Evolutionary conservation across 2,329 filamentous ascomycete species (phyloP).

Genomic region (Colletotrichum sp.): DNA sequence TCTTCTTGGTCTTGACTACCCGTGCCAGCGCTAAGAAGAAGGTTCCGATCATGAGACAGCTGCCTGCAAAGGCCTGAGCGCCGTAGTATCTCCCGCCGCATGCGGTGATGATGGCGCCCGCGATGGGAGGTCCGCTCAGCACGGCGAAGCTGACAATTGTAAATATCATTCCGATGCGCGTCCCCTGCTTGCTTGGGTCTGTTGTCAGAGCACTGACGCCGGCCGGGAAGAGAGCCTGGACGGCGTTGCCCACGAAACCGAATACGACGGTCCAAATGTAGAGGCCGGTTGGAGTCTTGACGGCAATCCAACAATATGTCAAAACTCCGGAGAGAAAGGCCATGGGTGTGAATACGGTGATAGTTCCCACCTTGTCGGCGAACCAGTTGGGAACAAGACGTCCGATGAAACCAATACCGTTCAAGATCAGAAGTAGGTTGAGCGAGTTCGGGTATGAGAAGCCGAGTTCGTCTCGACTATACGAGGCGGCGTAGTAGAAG

Average conservation of each 20-base stretch:
- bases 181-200: conserved; percentile 56
- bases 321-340: conserved; percentile 44
- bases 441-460: conserved; percentile 57
- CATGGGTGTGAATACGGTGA: conserved; percentile 65
- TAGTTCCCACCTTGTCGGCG: conserved; percentile 61
- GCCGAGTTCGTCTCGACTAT: conserved; percentile 45
- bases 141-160: conserved; percentile 58
- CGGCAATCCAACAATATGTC: conserved; percentile 63
- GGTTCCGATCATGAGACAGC: conserved; percentile 45
- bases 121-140: conserved; percentile 57
- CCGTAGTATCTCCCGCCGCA: conserved; percentile 47
- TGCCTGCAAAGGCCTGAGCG: conserved; percentile 55
- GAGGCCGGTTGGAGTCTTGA: conserved; percentile 52
- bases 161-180: conserved; percentile 64
- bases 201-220: conserved; percentile 59
- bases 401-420: conserved; percentile 64
- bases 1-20: conserved; percentile 40
- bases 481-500: conserved; percentile 64
- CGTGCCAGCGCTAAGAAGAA: conserved; percentile 43
- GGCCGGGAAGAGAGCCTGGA: conserved; percentile 72
- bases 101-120: conserved; percentile 52
- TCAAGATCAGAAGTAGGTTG: conserved; percentile 69
- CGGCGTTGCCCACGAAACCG: conserved; percentile 66
- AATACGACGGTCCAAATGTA: conserved; percentile 69
- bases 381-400: conserved; percentile 63